Evolutionary conservation across 2,329 filamentous ascomycete genomes (phyloP).

Genomic region (Aspergillus calidoustus): DNA sequence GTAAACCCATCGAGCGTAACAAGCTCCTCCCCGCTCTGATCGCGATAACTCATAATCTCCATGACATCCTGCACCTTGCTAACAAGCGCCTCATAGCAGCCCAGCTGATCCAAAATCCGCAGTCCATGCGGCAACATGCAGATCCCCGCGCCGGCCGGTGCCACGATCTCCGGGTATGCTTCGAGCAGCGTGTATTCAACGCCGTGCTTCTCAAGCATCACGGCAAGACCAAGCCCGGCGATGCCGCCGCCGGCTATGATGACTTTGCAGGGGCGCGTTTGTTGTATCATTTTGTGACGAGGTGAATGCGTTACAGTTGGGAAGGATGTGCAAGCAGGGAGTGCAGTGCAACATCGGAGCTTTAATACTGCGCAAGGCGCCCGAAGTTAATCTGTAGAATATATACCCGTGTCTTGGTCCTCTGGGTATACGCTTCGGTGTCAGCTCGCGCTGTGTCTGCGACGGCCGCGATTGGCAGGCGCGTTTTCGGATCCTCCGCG

Average conservation of each 20-base stretch:
- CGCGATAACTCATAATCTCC: not conserved
- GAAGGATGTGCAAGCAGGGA: too few species aligned
- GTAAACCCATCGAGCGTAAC: not conserved
- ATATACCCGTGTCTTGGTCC: too few species aligned
- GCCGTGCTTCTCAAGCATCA: conserved; percentile 1
- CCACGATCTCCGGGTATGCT: not conserved
- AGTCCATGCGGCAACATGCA: not conserved
- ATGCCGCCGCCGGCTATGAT: not conserved
- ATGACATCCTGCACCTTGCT: not conserved
- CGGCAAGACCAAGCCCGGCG: not conserved
- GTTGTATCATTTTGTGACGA: not conserved
- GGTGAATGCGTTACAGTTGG: too few species aligned
- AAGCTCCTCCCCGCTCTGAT: not conserved
- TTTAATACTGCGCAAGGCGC: too few species aligned
- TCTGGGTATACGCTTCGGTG: too few species aligned
- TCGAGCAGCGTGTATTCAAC: conserved; percentile 1
- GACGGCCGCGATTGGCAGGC: too few species aligned
- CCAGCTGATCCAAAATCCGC: not conserved
- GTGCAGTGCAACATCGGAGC: too few species aligned
- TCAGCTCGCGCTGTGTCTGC: too few species aligned
- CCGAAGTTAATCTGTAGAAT: too few species aligned
- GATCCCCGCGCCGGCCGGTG: not conserved
- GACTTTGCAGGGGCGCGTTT: not conserved
- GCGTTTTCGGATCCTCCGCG: too few species aligned
- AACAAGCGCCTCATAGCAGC: not conserved